phyloP scores from a whole-genome alignment of 179 eudicot genomes.

The Beta corolliflora region DNA sequence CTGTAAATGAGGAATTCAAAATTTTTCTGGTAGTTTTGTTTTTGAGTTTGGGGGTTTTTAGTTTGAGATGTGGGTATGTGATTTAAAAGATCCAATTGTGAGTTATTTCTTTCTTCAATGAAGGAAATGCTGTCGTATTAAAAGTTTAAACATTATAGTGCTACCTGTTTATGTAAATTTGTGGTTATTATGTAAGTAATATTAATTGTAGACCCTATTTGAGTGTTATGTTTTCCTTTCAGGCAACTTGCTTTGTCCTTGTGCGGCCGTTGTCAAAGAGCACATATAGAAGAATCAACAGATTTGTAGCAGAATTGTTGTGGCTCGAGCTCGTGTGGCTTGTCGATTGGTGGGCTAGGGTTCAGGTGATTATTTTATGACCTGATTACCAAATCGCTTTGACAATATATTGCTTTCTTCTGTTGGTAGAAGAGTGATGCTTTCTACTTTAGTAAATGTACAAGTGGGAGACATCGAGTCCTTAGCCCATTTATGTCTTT shows the following conservation, averaged over 20 bases:
- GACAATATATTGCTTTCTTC: background rate
- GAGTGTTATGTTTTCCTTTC: constrained; percentile 14
- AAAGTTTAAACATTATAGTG: no score
- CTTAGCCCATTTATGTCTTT: background rate
- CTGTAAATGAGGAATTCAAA: background rate
- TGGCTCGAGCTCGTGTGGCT: constrained; percentile 55
- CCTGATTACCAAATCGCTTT: background rate
- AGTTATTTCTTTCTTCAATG: background rate
- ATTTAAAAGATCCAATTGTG: background rate
- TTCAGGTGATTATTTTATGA: constrained; percentile 35
- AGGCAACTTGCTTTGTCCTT: constrained; percentile 70
- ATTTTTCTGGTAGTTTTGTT: background rate
- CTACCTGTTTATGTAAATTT: no score
- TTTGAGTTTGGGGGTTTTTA: no score
- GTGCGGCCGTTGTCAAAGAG: constrained; percentile 63
- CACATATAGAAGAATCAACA: constrained; percentile 42
- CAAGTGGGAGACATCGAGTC: background rate
- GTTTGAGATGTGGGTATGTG: background rate
- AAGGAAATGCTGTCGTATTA: background rate
- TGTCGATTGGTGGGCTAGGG: constrained; percentile 56
- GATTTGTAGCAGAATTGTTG: constrained; percentile 43
- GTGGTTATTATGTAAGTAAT: no score
- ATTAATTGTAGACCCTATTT: background rate
- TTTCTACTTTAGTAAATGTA: background rate
- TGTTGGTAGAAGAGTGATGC: constrained; percentile 1